Conservation (phyloP, 768 basidiomycete genomes). For the Leccinum disarticulatum region DNA sequence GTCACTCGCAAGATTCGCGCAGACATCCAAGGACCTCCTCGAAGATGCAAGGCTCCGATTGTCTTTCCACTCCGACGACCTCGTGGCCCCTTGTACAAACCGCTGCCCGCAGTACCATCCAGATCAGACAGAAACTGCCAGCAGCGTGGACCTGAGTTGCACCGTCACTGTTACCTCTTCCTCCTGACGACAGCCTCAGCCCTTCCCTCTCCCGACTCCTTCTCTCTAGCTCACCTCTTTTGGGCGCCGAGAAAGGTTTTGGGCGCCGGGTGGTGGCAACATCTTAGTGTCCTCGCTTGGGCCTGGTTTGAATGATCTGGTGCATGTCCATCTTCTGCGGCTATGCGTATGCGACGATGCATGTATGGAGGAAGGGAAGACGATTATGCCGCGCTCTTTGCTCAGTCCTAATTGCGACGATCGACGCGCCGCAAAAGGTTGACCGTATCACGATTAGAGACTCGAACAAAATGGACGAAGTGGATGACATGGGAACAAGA, state of each 20-base stretch:
- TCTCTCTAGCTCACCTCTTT: constrained; percentile 17
- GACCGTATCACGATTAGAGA: too few relatives aligned
- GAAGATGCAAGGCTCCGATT: background rate
- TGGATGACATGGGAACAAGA: too few relatives aligned
- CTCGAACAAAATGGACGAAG: too few relatives aligned
- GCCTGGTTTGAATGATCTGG: background rate
- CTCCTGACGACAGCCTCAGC: background rate
- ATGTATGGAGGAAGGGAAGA: background rate
- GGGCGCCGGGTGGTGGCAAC: constrained; percentile 11
- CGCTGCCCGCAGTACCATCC: background rate
- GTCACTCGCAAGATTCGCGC: constrained; percentile 1
- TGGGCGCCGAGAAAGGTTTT: constrained; percentile 15
- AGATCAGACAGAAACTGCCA: constrained; percentile 2
- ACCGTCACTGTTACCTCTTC: background rate
- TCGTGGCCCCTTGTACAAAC: background rate
- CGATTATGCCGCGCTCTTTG: background rate
- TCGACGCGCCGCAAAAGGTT: background rate
- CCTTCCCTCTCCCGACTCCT: background rate
- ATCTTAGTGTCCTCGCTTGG: background rate
- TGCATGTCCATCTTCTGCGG: background rate
- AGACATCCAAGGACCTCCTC: background rate
- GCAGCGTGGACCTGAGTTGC: background rate
- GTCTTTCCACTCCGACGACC: background rate
- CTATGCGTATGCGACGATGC: background rate
- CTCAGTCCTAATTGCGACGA: background rate